phyloP scores from a whole-genome alignment of 768 basidiomycete genomes.

The Amanita brunnescens region DNA sequence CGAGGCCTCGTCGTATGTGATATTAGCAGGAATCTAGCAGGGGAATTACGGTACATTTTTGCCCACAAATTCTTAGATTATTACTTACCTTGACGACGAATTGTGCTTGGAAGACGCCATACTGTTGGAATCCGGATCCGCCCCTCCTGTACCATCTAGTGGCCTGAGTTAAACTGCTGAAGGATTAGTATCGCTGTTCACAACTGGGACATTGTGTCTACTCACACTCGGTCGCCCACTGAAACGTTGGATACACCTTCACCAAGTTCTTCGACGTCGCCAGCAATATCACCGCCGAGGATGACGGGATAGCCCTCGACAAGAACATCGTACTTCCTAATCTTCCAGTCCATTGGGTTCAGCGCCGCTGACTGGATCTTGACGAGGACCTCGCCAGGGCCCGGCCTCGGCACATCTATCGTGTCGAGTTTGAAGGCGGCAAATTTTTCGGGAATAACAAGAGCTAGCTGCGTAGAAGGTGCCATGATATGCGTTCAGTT shows the following conservation, averaged over 20 bases:
- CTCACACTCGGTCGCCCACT: slow-evolving; percentile 27
- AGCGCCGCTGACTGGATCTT: slow-evolving; percentile 30
- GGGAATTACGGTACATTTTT: too few species aligned
- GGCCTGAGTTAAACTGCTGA: slow-evolving; percentile 23
- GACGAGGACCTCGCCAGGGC: slow-evolving; percentile 33
- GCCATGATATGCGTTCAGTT: neutral
- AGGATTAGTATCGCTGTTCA: neutral
- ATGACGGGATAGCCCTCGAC: slow-evolving; percentile 28
- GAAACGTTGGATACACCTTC: slow-evolving; percentile 23
- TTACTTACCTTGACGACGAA: slow-evolving; percentile 23
- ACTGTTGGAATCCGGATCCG: slow-evolving; percentile 29
- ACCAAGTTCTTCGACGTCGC: slow-evolving; percentile 30
- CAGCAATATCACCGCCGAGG: slow-evolving; percentile 30
- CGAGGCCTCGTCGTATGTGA: slow-evolving; percentile 35
- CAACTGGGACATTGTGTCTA: neutral
- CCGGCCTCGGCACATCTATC: slow-evolving; percentile 19
- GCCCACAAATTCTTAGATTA: neutral
- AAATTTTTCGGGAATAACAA: slow-evolving; percentile 15
- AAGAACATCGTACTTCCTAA: slow-evolving; percentile 18
- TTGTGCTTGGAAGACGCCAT: slow-evolving; percentile 19
- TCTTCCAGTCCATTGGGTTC: slow-evolving; percentile 40
- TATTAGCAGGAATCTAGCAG: slow-evolving; percentile 27
- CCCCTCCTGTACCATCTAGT: slow-evolving; percentile 21
- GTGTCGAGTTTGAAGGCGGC: slow-evolving; percentile 14
- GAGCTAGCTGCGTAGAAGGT: slow-evolving; percentile 16